Percentiles rank a stretch among this genome's conserved stretches.
These are phyloP conservation scores for Phialocephala subalpina DNA, from an alignment of 2,329 filamentous ascomycete species.

Conservation along the genomic window DNA sequence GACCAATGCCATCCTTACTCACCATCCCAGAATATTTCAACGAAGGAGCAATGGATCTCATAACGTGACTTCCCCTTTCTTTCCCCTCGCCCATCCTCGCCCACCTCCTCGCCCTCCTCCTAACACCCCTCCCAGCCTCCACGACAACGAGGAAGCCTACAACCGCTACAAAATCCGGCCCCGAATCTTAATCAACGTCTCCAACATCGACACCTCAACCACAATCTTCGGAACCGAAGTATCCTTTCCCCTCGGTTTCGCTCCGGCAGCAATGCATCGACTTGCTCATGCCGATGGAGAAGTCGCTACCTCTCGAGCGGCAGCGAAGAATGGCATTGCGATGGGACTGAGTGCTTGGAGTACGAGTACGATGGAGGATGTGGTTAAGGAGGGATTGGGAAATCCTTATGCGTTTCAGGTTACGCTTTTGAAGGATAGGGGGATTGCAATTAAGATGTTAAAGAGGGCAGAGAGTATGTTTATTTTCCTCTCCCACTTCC, in stretches of 20 bases:
- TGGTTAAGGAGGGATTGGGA: slow-evolving; percentile 48
- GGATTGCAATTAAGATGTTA: slow-evolving; percentile 50
- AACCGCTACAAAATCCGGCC: slow-evolving; percentile 57
- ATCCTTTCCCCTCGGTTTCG: slow-evolving; percentile 52
- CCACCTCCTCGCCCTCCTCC: no score
- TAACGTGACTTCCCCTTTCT: slow-evolving; percentile 55
- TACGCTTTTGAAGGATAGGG: slow-evolving; percentile 58
- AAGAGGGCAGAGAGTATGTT: slow-evolving; percentile 52
- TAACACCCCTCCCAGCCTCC: slow-evolving; percentile 38
- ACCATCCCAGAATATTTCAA: slow-evolving; percentile 60
- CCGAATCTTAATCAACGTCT: slow-evolving; percentile 51
- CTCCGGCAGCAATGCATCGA: slow-evolving; percentile 57
- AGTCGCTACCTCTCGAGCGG: slow-evolving; percentile 57
- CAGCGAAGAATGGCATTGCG: slow-evolving; percentile 53
- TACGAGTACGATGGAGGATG: slow-evolving; percentile 54
- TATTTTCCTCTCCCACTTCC: no score
- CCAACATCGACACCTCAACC: slow-evolving; percentile 48
- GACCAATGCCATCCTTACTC: neutral
- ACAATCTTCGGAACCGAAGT: slow-evolving; percentile 52
- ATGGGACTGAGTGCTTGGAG: slow-evolving; percentile 53
- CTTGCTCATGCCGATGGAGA: slow-evolving; percentile 61
- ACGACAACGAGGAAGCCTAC: slow-evolving; percentile 61
- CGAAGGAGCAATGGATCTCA: slow-evolving; percentile 62
- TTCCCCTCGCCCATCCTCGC: slow-evolving; percentile 37
- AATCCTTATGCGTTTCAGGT: slow-evolving; percentile 62